A percentile compares a stretch with the other conserved stretches of the same genome.
Evolutionary conservation across 164 flowering plant genomes (phyloP).

Genomic region (Umbilicus rupestris): DNA sequence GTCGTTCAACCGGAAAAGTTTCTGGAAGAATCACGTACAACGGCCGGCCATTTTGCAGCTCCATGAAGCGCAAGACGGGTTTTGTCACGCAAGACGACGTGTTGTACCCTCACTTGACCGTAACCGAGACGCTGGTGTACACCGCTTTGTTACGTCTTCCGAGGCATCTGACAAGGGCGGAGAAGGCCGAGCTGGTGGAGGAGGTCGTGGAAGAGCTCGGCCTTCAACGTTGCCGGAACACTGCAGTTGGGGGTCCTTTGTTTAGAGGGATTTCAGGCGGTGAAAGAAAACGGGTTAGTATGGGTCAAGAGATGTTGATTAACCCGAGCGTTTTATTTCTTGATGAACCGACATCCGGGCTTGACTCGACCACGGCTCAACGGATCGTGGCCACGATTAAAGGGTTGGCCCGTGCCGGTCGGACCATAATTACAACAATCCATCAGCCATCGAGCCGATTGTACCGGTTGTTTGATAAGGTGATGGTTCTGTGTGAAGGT

Average conservation of each 20-base stretch:
- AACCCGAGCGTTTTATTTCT: constrained; percentile 76
- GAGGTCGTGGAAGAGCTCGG: constrained; percentile 54
- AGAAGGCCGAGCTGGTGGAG: constrained; percentile 61
- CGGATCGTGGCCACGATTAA: constrained; percentile 49
- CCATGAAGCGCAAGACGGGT: constrained; percentile 54
- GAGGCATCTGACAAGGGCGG: constrained; percentile 30
- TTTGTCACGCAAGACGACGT: constrained; percentile 84
- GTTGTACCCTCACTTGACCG: constrained; percentile 80
- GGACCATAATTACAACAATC: constrained; percentile 71
- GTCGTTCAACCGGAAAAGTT: constrained; percentile 55
- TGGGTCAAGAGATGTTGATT: constrained; percentile 87
- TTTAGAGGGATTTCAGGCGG: constrained; percentile 86
- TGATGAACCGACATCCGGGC: constrained; percentile 95
- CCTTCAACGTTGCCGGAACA: constrained; percentile 46
- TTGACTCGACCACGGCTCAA: constrained; percentile 86
- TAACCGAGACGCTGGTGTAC: constrained; percentile 60
- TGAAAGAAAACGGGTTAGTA: constrained; percentile 87
- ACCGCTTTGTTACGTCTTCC: constrained; percentile 73
- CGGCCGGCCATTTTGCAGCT: constrained; percentile 49
- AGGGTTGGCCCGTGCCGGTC: constrained; percentile 63
- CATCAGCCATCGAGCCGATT: constrained; percentile 89
- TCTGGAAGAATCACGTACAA: constrained; percentile 66
- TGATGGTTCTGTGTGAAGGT: constrained; percentile 67
- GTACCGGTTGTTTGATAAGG: constrained; percentile 77
- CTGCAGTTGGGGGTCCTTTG: constrained; percentile 54